A percentile compares a stretch with the other conserved stretches of the same genome.
phyloP scores from a whole-genome alignment of 495 filamentous ascomycete genomes.

The Aspergillus bridgeri region DNA sequence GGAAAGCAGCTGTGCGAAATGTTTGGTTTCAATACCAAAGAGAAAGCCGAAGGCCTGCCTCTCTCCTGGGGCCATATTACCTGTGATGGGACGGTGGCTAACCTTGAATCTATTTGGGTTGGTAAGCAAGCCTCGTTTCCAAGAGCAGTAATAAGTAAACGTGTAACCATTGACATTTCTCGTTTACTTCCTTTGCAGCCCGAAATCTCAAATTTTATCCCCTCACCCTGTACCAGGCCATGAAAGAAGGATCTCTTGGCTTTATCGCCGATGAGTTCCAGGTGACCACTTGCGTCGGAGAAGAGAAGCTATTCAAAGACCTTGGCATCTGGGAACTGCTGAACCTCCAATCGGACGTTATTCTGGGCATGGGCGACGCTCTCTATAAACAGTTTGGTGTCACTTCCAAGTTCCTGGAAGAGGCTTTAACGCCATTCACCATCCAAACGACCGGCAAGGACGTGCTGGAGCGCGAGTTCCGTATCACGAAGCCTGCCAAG shows the following conservation, averaged over 20 bases:
- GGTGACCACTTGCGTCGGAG: slow-evolving; percentile 32
- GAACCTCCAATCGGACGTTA: slow-evolving; percentile 34
- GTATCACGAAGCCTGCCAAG: slow-evolving; percentile 23
- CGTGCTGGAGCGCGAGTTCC: slow-evolving; percentile 20
- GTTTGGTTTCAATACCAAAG: slow-evolving; percentile 40
- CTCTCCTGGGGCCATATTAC: slow-evolving; percentile 42
- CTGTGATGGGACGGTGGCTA: slow-evolving; percentile 44
- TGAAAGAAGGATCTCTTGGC: slow-evolving; percentile 26
- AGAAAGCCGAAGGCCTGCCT: slow-evolving; percentile 11
- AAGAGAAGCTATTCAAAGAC: slow-evolving; percentile 29
- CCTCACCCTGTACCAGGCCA: slow-evolving; percentile 34
- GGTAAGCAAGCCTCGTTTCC: too few relatives aligned
- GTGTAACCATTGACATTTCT: too few relatives aligned
- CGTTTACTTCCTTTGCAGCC: slow-evolving; percentile 14
- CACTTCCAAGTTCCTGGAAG: slow-evolving; percentile 25
- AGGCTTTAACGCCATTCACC: slow-evolving; percentile 26
- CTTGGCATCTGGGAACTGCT: slow-evolving; percentile 43
- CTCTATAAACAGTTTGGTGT: slow-evolving; percentile 35
- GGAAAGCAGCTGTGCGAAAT: slow-evolving; percentile 43
- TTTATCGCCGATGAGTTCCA: slow-evolving; percentile 32
- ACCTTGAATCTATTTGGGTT: slow-evolving; percentile 44
- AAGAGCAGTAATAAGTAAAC: too few relatives aligned
- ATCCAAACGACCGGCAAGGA: slow-evolving; percentile 40
- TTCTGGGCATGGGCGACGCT: slow-evolving; percentile 36
- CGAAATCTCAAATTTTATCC: slow-evolving; percentile 51